Base-by-base conservation (phyloP, 345 rosid species). In the Noccaea caerulescens region DNA sequence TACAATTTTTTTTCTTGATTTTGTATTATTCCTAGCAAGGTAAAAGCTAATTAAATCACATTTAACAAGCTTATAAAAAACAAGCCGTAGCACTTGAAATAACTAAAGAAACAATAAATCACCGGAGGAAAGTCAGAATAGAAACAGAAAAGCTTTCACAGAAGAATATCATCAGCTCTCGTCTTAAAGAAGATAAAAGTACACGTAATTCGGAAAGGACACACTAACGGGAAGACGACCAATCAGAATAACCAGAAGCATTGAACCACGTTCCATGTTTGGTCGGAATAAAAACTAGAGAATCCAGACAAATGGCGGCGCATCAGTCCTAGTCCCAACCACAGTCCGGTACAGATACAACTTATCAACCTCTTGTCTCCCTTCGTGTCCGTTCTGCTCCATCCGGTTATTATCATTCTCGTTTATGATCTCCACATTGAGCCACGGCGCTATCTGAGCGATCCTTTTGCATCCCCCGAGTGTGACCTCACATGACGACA, bases 401-500 rank as follows among this genome's bases (percentile, higher is more conserved):
- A 71, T 51, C 61, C 68, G 54, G 32, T 62, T 71, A 33, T 32
- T 61, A 33, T 53, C 69, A n/a, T n/a, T 65, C 65, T 73, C 77
- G 53, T 73, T 77, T 14, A 94, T 89, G 54, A 94, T 84, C 87
- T 94, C 99, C 56, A 94, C 97, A 11, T 80, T 94, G 45, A 94
- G 85, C 81, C 81, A 73, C 0, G 96, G 91, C 89, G 88, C 87
- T 77, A 76, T 73, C 84, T 67, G 72, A 0, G 98, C 96, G 13
- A 94, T 81, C 11, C 77, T 72, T 69, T 81, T 86, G 93, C 99
- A 94, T 73, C 88, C 97, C 66, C 85, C 96, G 5, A 94, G 89
- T 68, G 99, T 89, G 69, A 91, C 82, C 66, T 91, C 87, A 30
- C 97, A 94, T 56, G 99, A 87, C 74, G 99, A 94, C 97, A 94